phyloP scores from a whole-genome alignment of 2,329 filamentous ascomycete species.

The Curvularia sp. region DNA sequence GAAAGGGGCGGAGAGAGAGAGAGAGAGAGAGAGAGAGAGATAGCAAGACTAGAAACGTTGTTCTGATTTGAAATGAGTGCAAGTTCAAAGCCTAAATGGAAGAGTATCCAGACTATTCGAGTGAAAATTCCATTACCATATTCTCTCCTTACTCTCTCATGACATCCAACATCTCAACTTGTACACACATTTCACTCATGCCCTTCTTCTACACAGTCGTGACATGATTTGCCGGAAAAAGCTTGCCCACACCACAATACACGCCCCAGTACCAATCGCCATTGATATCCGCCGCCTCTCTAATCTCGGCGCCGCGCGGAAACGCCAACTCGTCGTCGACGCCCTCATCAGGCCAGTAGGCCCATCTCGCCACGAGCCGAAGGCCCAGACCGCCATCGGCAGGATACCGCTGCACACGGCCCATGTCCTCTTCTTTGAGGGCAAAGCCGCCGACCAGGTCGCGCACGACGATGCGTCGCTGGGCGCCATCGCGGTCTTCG shows the following conservation, averaged over 20 bases:
- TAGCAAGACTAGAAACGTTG: background rate
- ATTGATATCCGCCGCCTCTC: slow-evolving; percentile 85
- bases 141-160: background rate
- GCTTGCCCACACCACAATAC: slow-evolving; percentile 79
- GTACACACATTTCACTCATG: background rate
- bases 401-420: slow-evolving; percentile 62
- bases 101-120: background rate
- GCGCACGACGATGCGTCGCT: slow-evolving; percentile 70
- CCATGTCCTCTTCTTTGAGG: slow-evolving; percentile 65
- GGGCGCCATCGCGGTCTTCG: slow-evolving; percentile 70
- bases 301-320: slow-evolving; percentile 80
- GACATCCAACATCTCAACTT: background rate
- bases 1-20: too few species aligned
- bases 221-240: slow-evolving; percentile 82
- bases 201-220: slow-evolving; percentile 10
- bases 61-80: background rate
- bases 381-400: slow-evolving; percentile 77
- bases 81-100: too few species aligned
- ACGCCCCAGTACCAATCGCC: slow-evolving; percentile 89
- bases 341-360: slow-evolving; percentile 73
- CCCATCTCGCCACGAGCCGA: slow-evolving; percentile 71
- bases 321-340: slow-evolving; percentile 81
- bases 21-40: background rate
- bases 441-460: slow-evolving; percentile 81
- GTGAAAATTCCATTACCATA: background rate